Evolutionary conservation across 208 protist genomes (phyloP), one percentile per base, ranked within the genome.

Genomic region (Trypanosoma melophagium): DNA sequence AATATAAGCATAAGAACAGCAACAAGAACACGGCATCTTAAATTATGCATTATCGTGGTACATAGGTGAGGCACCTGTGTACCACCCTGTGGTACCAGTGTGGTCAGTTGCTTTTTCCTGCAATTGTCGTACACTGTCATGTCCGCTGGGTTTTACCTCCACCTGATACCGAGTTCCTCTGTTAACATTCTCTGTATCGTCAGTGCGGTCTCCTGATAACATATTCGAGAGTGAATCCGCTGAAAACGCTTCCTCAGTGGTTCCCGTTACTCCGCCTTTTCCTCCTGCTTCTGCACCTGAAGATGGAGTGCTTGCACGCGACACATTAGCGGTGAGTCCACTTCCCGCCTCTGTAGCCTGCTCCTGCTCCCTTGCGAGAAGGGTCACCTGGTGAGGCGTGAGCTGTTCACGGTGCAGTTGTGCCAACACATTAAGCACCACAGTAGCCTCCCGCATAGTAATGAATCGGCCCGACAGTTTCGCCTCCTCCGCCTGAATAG

Each of bases 401-500:
- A 96, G 80, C 65, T 93, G 88, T 69, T 96, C 89, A 16, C 71
- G 71, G 72, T 96, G 91, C 60, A 96, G 60, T 71, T 90, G 84
- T 19, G 85, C 80, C 21, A 96, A 78, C 13, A 92, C 87, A 17
- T 77, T 74, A 79, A 96, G 81, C n/a, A 96, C 76, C 31, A 93
- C 86, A 0, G 81, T 87, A 7, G 88, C 91, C 84, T 96, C 91
- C 1, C 89, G 81, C 91, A 96, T 96, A 28, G 91, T 87, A 56
- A 96, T 93, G 76, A 84, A 96, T 50, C 83, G 81, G 52, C 91
- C 91, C 7, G 85, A 92, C 22, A 94, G 75, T 73, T 94, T 94
- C 50, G 88, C 91, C 81, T 96, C 88, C 76, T 96, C 91, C 17
- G 87, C 85, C 73, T 96, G 91, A 40, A 96, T 92, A 3, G 83